Evolutionary conservation across 2,329 filamentous ascomycete species (phyloP).

Genomic region (Beauveria bassiana): DNA sequence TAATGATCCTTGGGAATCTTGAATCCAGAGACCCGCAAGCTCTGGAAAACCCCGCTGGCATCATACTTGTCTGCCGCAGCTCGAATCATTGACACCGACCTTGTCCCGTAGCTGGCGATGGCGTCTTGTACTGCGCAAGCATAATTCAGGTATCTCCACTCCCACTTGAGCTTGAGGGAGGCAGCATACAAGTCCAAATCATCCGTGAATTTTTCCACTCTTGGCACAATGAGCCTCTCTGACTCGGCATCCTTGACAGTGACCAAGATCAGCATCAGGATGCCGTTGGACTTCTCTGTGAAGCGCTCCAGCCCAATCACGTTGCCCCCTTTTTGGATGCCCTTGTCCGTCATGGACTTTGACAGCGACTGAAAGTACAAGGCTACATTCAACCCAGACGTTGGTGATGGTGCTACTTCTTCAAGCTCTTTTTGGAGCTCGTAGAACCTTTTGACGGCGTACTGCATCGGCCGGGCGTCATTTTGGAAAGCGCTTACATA

Average conservation of each 20-base stretch:
- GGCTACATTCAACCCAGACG: slow-evolving; percentile 4
- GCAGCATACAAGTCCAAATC: slow-evolving; percentile 21
- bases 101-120: neutral
- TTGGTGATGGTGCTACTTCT: slow-evolving; percentile 16
- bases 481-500: too few relatives aligned
- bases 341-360: slow-evolving; percentile 23
- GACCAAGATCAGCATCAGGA: slow-evolving; percentile 25
- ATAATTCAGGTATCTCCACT: neutral
- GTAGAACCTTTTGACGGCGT: too few relatives aligned
- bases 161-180: slow-evolving; percentile 19
- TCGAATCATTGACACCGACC: neutral
- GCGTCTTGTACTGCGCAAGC: neutral
- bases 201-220: slow-evolving; percentile 26
- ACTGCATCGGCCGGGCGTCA: too few relatives aligned
- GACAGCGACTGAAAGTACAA: slow-evolving; percentile 27
- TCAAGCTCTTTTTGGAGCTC: slow-evolving; percentile 14
- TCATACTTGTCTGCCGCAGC: neutral
- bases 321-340: slow-evolving; percentile 25
- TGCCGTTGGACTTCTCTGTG: slow-evolving; percentile 20
- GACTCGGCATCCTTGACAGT: slow-evolving; percentile 26
- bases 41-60: neutral
- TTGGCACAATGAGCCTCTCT: slow-evolving; percentile 26
- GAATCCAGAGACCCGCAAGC: neutral
- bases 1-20: neutral
- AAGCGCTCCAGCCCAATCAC: slow-evolving; percentile 26